Percentiles rank a stretch among this genome's conserved stretches.
These are phyloP conservation scores for Gossypium davidsonii DNA, from an alignment of 441 rosid genomes.

Conservation along the genomic window DNA sequence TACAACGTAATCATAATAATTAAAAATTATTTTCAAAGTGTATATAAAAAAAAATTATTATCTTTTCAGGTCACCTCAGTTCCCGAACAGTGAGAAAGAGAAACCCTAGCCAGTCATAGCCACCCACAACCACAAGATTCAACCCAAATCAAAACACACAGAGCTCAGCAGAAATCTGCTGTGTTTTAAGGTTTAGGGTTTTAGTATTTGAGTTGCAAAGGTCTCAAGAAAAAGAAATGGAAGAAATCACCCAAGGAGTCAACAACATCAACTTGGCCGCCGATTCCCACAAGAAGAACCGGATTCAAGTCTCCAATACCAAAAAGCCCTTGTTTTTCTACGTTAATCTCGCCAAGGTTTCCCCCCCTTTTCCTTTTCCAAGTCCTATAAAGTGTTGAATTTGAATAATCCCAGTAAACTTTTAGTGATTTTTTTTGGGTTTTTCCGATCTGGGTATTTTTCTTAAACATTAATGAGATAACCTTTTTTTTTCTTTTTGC, in stretches of 20 bases:
- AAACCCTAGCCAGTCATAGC: neutral
- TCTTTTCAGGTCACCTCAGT: neutral
- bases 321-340: conserved; percentile 89
- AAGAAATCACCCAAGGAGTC: conserved; percentile 66
- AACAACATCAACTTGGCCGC: conserved; percentile 44
- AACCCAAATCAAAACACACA: neutral
- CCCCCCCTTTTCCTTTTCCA: neutral
- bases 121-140: neutral
- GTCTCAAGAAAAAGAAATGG: conserved; percentile 35
- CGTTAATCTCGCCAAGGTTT: conserved; percentile 89
- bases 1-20: too few species aligned
- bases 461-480: neutral
- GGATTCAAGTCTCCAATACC: conserved; percentile 91
- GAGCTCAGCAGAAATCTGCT: neutral
- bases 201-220: conserved; percentile 11
- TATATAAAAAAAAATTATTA: too few species aligned
- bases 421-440: neutral
- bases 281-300: conserved; percentile 58
- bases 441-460: neutral
- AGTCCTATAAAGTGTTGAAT: neutral
- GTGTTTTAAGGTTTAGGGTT: conserved; percentile 11
- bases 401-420: neutral
- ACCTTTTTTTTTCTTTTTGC: conserved; percentile 22
- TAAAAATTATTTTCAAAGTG: too few species aligned
- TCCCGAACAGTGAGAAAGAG: neutral